Conservation (phyloP, 768 basidiomycete species). For the Pholiota microspora region DNA sequence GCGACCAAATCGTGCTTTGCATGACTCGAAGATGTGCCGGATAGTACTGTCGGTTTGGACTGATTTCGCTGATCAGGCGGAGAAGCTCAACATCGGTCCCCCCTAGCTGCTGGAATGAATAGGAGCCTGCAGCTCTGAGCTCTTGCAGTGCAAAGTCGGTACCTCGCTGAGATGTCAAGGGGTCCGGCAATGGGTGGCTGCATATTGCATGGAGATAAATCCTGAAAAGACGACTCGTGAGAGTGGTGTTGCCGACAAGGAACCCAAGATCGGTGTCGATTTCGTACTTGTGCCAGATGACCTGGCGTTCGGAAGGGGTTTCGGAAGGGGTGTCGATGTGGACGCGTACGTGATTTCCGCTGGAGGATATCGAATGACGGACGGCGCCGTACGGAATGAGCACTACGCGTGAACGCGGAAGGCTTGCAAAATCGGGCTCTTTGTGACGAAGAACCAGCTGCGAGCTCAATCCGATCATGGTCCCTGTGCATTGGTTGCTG, state of each 20-base stretch:
- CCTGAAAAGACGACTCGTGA: constrained; percentile 31
- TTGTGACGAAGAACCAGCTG: constrained; percentile 38
- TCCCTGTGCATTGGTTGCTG: constrained; percentile 36
- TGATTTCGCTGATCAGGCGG: constrained; percentile 28
- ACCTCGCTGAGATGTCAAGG: constrained; percentile 41
- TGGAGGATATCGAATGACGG: constrained; percentile 15
- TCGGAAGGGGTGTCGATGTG: constrained; percentile 16
- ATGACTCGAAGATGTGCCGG: constrained; percentile 34
- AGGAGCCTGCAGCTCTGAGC: constrained; percentile 32
- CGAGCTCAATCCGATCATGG: constrained; percentile 40
- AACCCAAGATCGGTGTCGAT: constrained; percentile 33
- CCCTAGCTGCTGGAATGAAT: constrained; percentile 37
- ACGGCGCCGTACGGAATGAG: constrained; percentile 38
- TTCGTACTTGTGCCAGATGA: constrained; percentile 24
- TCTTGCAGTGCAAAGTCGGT: constrained; percentile 40
- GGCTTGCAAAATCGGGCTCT: constrained; percentile 9
- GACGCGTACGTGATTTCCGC: constrained; percentile 21
- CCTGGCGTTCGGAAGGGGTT: constrained; percentile 10
- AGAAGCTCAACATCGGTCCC: constrained; percentile 29
- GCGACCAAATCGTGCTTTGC: constrained; percentile 37
- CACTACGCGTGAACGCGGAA: constrained; percentile 26
- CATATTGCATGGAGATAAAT: constrained; percentile 46
- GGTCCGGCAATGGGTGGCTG: constrained; percentile 39
- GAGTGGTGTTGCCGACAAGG: constrained; percentile 26
- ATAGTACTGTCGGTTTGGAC: constrained; percentile 34